Evolutionary conservation across 1,284 basidiomycete genomes (phyloP).

Genomic region (Apiotrichum siamense): DNA sequence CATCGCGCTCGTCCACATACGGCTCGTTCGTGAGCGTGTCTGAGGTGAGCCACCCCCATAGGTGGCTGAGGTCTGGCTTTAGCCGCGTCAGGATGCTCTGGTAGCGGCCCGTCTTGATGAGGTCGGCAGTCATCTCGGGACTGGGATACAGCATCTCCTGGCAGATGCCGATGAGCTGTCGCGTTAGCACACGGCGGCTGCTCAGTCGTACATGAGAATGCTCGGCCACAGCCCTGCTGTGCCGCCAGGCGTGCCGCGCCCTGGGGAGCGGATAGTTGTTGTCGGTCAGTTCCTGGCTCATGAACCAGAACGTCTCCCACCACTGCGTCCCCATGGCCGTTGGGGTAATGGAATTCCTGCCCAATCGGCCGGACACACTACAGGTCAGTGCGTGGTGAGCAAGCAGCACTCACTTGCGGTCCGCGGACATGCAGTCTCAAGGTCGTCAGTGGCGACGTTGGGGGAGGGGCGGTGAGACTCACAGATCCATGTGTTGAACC

Average conservation of each 20-base stretch:
- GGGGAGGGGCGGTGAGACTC: too few relatives aligned
- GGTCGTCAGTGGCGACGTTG: neutral
- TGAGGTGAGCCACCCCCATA: conserved; percentile 9
- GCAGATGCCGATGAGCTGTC: neutral
- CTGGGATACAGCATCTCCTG: conserved; percentile 10
- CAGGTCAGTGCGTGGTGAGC: neutral
- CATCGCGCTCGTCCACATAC: neutral
- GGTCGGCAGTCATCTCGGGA: conserved; percentile 12
- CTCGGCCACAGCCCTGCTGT: conserved; percentile 13
- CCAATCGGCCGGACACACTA: conserved; percentile 17
- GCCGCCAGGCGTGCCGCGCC: conserved; percentile 3
- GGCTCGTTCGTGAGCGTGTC: conserved; percentile 1
- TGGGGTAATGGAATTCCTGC: conserved; percentile 12
- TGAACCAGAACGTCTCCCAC: conserved; percentile 12
- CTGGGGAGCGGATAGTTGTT: neutral
- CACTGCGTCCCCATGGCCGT: conserved; percentile 14
- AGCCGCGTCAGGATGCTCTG: conserved; percentile 16
- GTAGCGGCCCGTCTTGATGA: conserved; percentile 18
- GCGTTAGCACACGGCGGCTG: neutral
- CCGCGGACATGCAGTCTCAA: conserved; percentile 17
- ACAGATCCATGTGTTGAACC: conserved; percentile 18
- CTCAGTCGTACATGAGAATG: conserved; percentile 13
- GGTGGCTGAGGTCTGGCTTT: conserved; percentile 17
- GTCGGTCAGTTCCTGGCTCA: conserved; percentile 1
- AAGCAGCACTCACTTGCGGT: conserved; percentile 11